Evolutionary conservation across 805 yeast genomes (phyloP).

Genomic region (Schwanniomyces sp.): DNA sequence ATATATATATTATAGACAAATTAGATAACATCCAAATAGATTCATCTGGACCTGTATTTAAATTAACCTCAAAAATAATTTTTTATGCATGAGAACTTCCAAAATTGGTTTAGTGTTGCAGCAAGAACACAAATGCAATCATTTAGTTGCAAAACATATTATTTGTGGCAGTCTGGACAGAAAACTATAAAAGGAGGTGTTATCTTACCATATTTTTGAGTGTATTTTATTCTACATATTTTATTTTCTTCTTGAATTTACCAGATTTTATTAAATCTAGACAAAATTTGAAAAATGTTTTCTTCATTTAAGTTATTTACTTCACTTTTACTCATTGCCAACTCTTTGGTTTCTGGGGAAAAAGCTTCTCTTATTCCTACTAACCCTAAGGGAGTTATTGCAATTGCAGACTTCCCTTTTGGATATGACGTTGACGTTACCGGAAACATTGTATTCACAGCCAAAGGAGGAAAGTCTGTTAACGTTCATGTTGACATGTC

Average conservation of each 20-base stretch:
- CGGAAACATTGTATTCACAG: slow-evolving; percentile 58
- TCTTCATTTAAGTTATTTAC: slow-evolving; percentile 4
- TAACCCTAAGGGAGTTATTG: slow-evolving; percentile 52
- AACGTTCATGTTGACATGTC: slow-evolving; percentile 70
- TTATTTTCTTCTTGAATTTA: not conserved
- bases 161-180: not conserved
- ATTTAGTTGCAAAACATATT: not conserved
- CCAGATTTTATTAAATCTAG: not conserved
- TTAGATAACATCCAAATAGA: not conserved
- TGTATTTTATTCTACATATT: not conserved
- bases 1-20: too few species aligned
- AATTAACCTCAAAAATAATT: not conserved
- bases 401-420: slow-evolving; percentile 55
- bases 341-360: slow-evolving; percentile 8
- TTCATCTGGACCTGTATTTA: not conserved
- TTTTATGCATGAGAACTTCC: not conserved
- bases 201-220: not conserved
- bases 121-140: not conserved
- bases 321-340: slow-evolving; percentile 3
- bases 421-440: slow-evolving; percentile 40
- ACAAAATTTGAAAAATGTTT: not conserved
- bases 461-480: slow-evolving; percentile 58
- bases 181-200: not conserved
- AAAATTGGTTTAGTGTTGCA: not conserved
- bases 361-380: slow-evolving; percentile 52